Evolutionary conservation across 73 alveolate genomes (phyloP), one percentile per base, ranked within the genome.

Genomic region (Stentor coeruleus): DNA sequence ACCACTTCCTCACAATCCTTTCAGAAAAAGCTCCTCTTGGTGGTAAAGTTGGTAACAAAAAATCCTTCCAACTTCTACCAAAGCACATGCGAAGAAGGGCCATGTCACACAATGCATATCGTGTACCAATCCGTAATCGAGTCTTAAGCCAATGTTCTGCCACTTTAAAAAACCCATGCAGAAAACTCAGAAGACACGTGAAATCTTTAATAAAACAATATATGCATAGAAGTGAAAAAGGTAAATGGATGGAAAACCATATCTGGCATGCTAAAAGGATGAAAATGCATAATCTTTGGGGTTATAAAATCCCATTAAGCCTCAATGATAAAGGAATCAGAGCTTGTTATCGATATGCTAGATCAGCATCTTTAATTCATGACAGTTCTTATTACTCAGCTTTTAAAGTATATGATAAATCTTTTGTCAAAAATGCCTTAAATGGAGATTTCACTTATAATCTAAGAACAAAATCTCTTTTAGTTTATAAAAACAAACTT

Each of bases 31-130:
- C 87, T 74, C 35, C 94, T 0, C 81, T 95, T 15, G 73, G 73
- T 57, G 79, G 79, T 87, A 94, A 83, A 87, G 82, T 28, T 91
- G 90, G 39, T 97, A 92, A 66, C 79, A 66, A 66, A 33, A 20
- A 33, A 20, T 26, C 36, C 79, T 66, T 66, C 39, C 93, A 97
- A 88, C 84, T 95, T 83, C 87, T 97, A 28, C 99, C 98, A 20
- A 91, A 93, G 66, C 99, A 95, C 79, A 84, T 97, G 96, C 90
- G 98, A 89, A 92, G 99, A 89, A 86, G 99, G 77, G 99, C 98
- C 74, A 97, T 97, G 99, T 97, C 99, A 38, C 99, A 97, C 94
- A 97, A 97, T 83, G 91, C 95, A 60, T 95, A 91, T 87, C 85
- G 99, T 57, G 95, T 97, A 59, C 99, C 99, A 1, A 72, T 93